A percentile compares a stretch with the other conserved stretches of the same genome.
These are phyloP conservation scores for Acorus calamus DNA, from an alignment of 106 monocot genomes.

Conservation along the genomic window DNA sequence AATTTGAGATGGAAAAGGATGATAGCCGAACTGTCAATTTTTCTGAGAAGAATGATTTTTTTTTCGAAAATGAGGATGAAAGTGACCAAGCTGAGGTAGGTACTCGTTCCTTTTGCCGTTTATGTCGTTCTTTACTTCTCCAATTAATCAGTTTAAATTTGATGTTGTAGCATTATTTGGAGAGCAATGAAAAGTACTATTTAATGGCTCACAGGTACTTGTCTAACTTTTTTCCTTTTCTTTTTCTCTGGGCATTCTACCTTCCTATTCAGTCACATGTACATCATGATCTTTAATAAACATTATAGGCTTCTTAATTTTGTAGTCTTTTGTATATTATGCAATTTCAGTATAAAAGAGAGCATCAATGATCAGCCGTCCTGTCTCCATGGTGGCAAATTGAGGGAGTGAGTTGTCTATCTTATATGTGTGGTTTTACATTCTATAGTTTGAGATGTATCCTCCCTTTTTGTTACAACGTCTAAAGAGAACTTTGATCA, in stretches of 20 bases:
- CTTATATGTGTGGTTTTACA: not conserved
- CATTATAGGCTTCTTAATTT: no score
- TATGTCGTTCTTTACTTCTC: not conserved
- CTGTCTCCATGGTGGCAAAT: conserved; percentile 78
- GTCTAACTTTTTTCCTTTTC: not conserved
- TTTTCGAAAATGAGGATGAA: conserved; percentile 73
- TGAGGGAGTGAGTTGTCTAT: conserved; percentile 66
- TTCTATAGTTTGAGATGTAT: not conserved
- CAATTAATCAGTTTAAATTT: conserved; percentile 2
- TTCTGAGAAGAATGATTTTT: conserved; percentile 45
- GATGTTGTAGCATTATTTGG: conserved; percentile 83
- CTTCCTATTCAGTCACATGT: conserved; percentile 1
- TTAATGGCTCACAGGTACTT: conserved; percentile 87
- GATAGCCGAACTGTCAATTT: conserved; percentile 35
- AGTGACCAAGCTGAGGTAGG: conserved; percentile 85
- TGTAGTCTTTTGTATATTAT: not conserved
- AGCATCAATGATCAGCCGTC: conserved; percentile 73
- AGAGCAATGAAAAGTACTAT: conserved; percentile 98
- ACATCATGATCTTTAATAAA: no score
- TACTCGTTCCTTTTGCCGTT: not conserved
- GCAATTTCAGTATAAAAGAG: conserved; percentile 74
- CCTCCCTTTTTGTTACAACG: not conserved
- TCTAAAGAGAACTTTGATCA: no score
- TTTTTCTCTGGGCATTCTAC: not conserved
- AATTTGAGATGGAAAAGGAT: conserved; percentile 62